phyloP scores from a whole-genome alignment of 1,284 basidiomycete genomes.

The Cystobasidium slooffiae region DNA sequence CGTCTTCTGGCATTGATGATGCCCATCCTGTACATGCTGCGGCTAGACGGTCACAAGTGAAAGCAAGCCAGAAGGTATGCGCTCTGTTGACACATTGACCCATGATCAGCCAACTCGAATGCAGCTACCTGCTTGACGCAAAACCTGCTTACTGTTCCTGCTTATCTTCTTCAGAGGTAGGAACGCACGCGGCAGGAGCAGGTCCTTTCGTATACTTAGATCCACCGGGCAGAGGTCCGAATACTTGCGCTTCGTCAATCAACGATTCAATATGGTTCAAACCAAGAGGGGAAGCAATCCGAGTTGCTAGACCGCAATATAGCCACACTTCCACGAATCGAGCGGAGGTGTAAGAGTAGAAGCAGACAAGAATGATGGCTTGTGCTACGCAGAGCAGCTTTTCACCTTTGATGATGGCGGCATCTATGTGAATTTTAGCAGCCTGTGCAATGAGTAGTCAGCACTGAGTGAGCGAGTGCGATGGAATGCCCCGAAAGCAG shows the following conservation, averaged over 20 bases:
- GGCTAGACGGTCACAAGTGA: constrained; percentile 48
- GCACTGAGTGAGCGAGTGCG: background rate
- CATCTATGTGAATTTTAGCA: constrained; percentile 78
- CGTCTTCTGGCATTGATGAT: constrained; percentile 47
- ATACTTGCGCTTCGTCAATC: constrained; percentile 26
- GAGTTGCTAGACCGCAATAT: constrained; percentile 79
- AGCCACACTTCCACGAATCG: constrained; percentile 89
- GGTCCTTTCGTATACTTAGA: background rate
- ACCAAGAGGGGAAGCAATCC: constrained; percentile 77
- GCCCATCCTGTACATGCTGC: constrained; percentile 51
- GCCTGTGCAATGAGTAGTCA: constrained; percentile 51
- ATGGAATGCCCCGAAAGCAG: background rate
- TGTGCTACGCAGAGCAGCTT: constrained; percentile 82
- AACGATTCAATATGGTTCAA: constrained; percentile 47
- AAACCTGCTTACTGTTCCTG: constrained; percentile 22
- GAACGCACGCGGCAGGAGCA: constrained; percentile 11
- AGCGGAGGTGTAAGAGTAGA: constrained; percentile 85
- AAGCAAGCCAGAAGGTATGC: constrained; percentile 47
- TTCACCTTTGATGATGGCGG: constrained; percentile 78
- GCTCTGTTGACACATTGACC: constrained; percentile 11
- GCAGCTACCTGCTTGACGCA: background rate
- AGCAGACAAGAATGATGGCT: constrained; percentile 77
- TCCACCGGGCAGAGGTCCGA: background rate
- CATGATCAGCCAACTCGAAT: background rate
- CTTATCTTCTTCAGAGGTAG: constrained; percentile 26